Percentiles rank a stretch among this genome's conserved stretches.
These are phyloP conservation scores for Collybia sordida DNA, from an alignment of 768 basidiomycete genomes.

Conservation along the genomic window DNA sequence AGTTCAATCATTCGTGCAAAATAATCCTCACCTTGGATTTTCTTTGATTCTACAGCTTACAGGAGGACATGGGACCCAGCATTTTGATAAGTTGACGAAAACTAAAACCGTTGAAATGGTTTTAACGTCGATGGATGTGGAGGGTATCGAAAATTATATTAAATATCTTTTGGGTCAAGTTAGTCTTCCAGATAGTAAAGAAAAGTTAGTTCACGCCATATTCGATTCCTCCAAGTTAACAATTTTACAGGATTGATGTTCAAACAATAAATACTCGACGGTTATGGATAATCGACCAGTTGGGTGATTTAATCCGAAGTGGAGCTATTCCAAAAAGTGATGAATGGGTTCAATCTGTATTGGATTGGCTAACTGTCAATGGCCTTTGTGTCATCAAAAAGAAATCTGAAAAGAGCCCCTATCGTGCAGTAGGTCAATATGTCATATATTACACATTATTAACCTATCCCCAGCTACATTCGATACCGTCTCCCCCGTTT, in stretches of 20 bases:
- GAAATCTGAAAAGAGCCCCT: conserved; percentile 63
- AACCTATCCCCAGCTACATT: conserved; percentile 49
- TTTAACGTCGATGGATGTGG: conserved; percentile 66
- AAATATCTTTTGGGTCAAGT: conserved; percentile 65
- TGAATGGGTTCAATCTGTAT: conserved; percentile 67
- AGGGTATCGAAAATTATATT: conserved; percentile 79
- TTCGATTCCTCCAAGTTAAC: conserved; percentile 5
- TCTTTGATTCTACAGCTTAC: conserved; percentile 84
- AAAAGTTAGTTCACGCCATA: conserved; percentile 34
- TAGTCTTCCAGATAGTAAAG: conserved; percentile 42
- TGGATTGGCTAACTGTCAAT: conserved; percentile 82
- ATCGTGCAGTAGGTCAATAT: conserved; percentile 44
- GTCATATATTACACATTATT: conserved; percentile 22
- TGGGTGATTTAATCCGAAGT: conserved; percentile 76
- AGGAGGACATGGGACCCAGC: conserved; percentile 76
- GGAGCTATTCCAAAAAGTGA: conserved; percentile 79
- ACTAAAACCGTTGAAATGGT: conserved; percentile 92
- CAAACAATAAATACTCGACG: conserved; percentile 56
- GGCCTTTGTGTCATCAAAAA: conserved; percentile 80
- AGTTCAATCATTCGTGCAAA: conserved; percentile 72
- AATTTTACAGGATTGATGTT: conserved; percentile 37
- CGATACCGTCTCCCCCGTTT: conserved; percentile 63
- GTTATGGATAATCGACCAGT: conserved; percentile 86
- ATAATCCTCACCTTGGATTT: conserved; percentile 79
- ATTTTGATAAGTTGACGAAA: conserved; percentile 90